phyloP scores from a whole-genome alignment of 2,329 filamentous ascomycete genomes.

The Aspergillus pseudonomiae region DNA sequence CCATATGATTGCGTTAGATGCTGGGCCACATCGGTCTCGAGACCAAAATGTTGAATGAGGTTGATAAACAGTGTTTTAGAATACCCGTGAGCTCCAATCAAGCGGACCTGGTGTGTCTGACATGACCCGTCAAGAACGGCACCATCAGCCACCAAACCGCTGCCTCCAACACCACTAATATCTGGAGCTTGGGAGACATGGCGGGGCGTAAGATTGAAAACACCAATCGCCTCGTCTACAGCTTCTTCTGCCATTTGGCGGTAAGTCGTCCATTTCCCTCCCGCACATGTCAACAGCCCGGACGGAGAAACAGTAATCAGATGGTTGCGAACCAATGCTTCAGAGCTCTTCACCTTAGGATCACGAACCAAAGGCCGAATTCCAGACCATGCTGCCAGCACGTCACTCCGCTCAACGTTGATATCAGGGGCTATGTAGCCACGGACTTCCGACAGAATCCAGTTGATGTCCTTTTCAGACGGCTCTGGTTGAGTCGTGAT shows the following conservation, averaged over 20 bases:
- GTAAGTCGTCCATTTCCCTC: slow-evolving; percentile 92
- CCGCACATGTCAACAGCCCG: slow-evolving; percentile 80
- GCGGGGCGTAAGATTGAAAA: slow-evolving; percentile 65
- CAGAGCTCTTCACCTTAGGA: slow-evolving; percentile 80
- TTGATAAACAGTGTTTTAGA: slow-evolving; percentile 93
- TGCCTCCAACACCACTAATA: slow-evolving; percentile 72
- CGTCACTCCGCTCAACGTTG: slow-evolving; percentile 80
- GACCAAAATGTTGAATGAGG: slow-evolving; percentile 86
- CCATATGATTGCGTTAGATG: slow-evolving; percentile 87
- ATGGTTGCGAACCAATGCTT: slow-evolving; percentile 86
- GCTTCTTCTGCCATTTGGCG: slow-evolving; percentile 91
- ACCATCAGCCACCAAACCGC: slow-evolving; percentile 70
- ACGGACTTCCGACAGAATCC: slow-evolving; percentile 83
- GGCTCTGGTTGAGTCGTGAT: slow-evolving; percentile 76
- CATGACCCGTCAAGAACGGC: slow-evolving; percentile 73
- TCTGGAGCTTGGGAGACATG: slow-evolving; percentile 64
- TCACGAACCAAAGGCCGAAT: slow-evolving; percentile 85
- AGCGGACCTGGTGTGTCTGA: slow-evolving; percentile 79
- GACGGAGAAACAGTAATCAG: slow-evolving; percentile 78
- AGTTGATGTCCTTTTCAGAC: slow-evolving; percentile 81
- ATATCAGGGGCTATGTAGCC: slow-evolving; percentile 83
- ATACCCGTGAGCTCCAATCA: slow-evolving; percentile 84
- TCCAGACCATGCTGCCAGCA: slow-evolving; percentile 88
- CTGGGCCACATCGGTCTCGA: slow-evolving; percentile 90
- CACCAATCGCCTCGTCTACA: slow-evolving; percentile 75